A percentile compares a stretch with the other conserved stretches of the same genome.
These are phyloP conservation scores for Volvariella volvacea DNA, from an alignment of 1,284 basidiomycete genomes.

Conservation along the genomic window DNA sequence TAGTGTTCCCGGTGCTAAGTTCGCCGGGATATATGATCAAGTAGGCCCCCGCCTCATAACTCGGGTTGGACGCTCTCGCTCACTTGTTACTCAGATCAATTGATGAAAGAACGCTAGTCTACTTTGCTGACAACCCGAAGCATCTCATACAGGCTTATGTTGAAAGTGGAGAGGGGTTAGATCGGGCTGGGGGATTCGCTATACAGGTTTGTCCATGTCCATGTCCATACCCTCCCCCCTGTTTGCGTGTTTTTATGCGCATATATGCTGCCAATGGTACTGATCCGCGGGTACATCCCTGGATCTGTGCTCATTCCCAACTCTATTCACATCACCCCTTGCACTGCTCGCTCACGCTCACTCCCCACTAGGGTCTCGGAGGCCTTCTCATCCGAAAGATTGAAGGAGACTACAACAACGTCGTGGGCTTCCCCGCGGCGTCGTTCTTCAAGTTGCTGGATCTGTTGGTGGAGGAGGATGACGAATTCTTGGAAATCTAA, in stretches of 20 bases:
- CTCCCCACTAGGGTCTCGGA: slow-evolving; percentile 61
- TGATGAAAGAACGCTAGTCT: slow-evolving; percentile 76
- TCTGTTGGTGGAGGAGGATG: slow-evolving; percentile 61
- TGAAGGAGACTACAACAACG: slow-evolving; percentile 90
- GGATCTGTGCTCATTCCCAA: not conserved
- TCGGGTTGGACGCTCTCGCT: not conserved
- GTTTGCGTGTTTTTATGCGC: too few species aligned
- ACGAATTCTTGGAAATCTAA: slow-evolving; percentile 53
- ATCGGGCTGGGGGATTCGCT: slow-evolving; percentile 93
- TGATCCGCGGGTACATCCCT: not conserved
- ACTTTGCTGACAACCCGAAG: slow-evolving; percentile 69
- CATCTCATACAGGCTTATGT: slow-evolving; percentile 79
- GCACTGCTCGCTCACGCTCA: slow-evolving; percentile 1
- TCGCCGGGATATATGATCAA: slow-evolving; percentile 84
- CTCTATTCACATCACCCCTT: not conserved
- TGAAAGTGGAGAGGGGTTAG: slow-evolving; percentile 82
- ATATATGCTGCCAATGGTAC: too few species aligned
- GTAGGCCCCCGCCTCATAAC: slow-evolving; percentile 31
- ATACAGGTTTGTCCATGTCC: slow-evolving; percentile 65
- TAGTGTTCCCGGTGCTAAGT: slow-evolving; percentile 79
- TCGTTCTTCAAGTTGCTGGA: slow-evolving; percentile 72
- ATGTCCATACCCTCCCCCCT: too few species aligned
- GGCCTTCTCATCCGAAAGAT: slow-evolving; percentile 77
- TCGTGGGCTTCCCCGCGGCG: slow-evolving; percentile 84
- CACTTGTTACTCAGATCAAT: slow-evolving; percentile 50